Evolutionary conservation across 129 eudicot species (phyloP), one percentile per base, ranked within the genome.

Genomic region (Saussurea involucrata): DNA sequence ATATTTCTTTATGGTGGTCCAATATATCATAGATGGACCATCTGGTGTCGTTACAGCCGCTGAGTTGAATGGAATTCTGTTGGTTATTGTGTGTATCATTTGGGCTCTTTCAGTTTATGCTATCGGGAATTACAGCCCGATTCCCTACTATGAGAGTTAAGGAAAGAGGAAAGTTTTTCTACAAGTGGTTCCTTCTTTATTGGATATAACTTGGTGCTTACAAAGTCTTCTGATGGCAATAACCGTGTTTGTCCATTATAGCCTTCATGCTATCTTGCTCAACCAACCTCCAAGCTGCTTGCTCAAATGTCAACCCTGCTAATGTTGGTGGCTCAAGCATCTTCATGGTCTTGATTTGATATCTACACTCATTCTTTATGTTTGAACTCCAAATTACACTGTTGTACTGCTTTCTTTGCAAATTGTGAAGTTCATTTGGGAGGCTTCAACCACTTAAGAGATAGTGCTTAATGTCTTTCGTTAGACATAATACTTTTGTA

Each of bases 221-320:
- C n/a, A n/a, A n/a, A n/a, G n/a, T n/a, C n/a, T n/a, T n/a, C n/a
- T n/a, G n/a, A n/a, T n/a, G n/a, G n/a, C n/a, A n/a, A n/a, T n/a
- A n/a, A n/a, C n/a, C n/a, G n/a, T n/a, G n/a, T n/a, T n/a, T n/a
- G n/a, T n/a, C 79, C 96, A 92, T 88, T 10, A 95, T 97, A 28
- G 99, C 97, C 81, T 90, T 85, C 99, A 95, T 95, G 72, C 95
- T 95, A 80, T 95, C 99, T 76, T 92, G 97, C 81, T 95, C 99
- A 24, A 90, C 96, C 74, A 95, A 72, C 83, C 99, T 85, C 99
- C 99, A 95, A 21, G 99, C 99, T 0, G 99, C 99, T 73, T 95
- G 99, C 88, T 95, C 97, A 78, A 95, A 95, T 0, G 99, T 97
- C 78, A 95, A 72, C 10, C 99, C 99, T 0, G 99, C 99, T 80